These are phyloP conservation scores for Harringtonia lauricola DNA, from an alignment of 2,329 filamentous ascomycete species.

Conservation along the genomic window DNA sequence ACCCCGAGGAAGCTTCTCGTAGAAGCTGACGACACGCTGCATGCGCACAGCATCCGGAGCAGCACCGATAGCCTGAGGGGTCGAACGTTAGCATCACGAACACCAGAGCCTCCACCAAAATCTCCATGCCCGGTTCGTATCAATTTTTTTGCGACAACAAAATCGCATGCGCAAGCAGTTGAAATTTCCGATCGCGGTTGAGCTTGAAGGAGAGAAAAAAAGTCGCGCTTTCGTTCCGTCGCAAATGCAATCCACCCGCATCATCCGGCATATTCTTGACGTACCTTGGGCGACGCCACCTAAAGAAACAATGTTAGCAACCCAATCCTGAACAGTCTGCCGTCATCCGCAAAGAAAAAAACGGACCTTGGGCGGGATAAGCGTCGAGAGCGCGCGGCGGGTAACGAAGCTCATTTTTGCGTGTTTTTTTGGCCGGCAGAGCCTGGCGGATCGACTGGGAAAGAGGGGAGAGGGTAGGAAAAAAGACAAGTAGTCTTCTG, in stretches of 20 bases:
- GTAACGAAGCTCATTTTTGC: conserved; percentile 87
- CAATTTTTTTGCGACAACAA: too few relatives aligned
- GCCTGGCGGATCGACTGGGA: conserved; percentile 10
- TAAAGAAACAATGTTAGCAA: conserved; percentile 20
- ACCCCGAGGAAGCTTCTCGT: conserved; percentile 94
- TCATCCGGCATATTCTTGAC: conserved; percentile 22
- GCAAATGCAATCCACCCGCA: background rate
- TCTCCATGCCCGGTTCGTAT: too few relatives aligned
- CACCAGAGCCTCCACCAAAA: background rate
- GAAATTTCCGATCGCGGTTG: background rate
- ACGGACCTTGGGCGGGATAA: conserved; percentile 95
- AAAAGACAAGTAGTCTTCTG: conserved; percentile 7
- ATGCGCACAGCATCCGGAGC: conserved; percentile 94
- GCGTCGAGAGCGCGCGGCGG: conserved; percentile 88
- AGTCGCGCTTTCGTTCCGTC: conserved; percentile 7
- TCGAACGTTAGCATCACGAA: conserved; percentile 2
- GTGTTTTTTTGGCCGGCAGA: conserved; percentile 14
- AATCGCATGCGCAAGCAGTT: too few relatives aligned
- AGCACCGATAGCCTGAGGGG: conserved; percentile 72
- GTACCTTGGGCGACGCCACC: conserved; percentile 78
- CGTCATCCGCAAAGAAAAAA: conserved; percentile 3
- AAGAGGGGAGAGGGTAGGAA: conserved; percentile 14
- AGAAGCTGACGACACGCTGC: conserved; percentile 97
- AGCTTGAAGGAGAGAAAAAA: background rate
- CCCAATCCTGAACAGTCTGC: background rate